phyloP scores from a whole-genome alignment of 208 protist species.

The Crithidia brevicula region DNA sequence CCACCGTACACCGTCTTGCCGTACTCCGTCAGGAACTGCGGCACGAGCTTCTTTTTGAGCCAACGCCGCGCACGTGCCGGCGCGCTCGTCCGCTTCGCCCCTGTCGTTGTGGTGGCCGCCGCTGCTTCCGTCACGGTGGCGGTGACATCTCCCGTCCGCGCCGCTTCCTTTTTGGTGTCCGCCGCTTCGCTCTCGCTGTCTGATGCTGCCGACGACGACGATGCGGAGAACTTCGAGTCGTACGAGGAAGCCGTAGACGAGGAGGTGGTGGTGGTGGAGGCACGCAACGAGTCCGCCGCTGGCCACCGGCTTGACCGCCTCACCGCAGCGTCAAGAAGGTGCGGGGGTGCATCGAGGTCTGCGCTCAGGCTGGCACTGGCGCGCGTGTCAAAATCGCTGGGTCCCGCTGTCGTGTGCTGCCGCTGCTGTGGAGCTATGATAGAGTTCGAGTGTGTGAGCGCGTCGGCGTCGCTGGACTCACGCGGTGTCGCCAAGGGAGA shows the following conservation, averaged over 20 bases:
- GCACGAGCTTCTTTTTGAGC: constrained; percentile 36
- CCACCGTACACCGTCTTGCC: constrained; percentile 81
- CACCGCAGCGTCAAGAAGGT: background rate
- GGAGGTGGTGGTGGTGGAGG: background rate
- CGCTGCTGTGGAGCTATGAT: constrained; percentile 5
- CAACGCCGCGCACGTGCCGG: constrained; percentile 8
- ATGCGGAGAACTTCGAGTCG: background rate
- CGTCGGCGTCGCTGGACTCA: background rate
- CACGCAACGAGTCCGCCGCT: background rate
- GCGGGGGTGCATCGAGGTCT: background rate
- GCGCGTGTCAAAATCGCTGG: background rate
- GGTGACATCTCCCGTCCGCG: background rate
- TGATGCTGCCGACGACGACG: constrained; percentile 2
- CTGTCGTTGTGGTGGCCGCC: background rate
- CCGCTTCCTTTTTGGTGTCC: background rate
- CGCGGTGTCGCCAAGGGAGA: background rate
- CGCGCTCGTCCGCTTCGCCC: constrained; percentile 5
- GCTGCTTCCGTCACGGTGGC: background rate
- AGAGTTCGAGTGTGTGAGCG: background rate
- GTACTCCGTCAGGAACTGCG: constrained; percentile 45
- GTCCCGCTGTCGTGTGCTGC: constrained; percentile 1
- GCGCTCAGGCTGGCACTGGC: background rate
- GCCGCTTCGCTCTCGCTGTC: background rate
- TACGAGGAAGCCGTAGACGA: background rate
- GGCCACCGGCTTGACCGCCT: background rate